Evolutionary conservation across 2,329 filamentous ascomycete genomes (phyloP), one percentile per base, ranked within the genome.

Genomic region (Knoxdaviesia proteae): DNA sequence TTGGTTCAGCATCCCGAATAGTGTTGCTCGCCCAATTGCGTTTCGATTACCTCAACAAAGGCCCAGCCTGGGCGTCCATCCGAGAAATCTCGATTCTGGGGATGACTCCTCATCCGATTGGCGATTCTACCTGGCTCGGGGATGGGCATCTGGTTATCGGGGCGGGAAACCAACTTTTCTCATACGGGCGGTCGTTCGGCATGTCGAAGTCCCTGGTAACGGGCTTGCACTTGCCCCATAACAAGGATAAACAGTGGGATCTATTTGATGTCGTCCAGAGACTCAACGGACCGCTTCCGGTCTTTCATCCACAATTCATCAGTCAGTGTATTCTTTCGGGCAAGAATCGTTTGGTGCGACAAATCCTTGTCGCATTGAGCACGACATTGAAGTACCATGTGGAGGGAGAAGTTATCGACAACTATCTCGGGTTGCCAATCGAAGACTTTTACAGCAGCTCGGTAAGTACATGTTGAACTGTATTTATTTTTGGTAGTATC

Each of bases 221-320:
- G 4, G 61, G 60, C 40, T 51, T 69, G 38, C 61, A 67, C 11
- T 53, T 72, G 20, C 63, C 68, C 9, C 61, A 63, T 39, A 56
- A 59, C 30, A 66, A 64, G 46, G 60, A 61, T 52, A 65, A 65
- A 5, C 65, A 64, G 1, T 69, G 74, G 55, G 78, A 90, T 53
- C 62, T 94, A 5, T 93, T 92, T 49, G 76, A 87, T 36, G 71
- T 86, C 6, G 82, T 92, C 7, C 80, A 82, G 49, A 69, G 82
- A 47, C 66, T 96, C 40, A 96, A 94, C 53, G 83, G 84, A 0
- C 81, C 87, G 3, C 63, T 96, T 6, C 84, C 90, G 0, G 69
- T 92, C 2, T 98, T 93, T 51, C 88, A 98, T 52, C 90, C 90
- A 0, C 84, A 93, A 52, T 83, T 94, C 45, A 61, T 96, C 31